These are phyloP conservation scores for Cephalotrichum gorgonifer DNA, from an alignment of 2,329 filamentous ascomycete species.

Conservation along the genomic window DNA sequence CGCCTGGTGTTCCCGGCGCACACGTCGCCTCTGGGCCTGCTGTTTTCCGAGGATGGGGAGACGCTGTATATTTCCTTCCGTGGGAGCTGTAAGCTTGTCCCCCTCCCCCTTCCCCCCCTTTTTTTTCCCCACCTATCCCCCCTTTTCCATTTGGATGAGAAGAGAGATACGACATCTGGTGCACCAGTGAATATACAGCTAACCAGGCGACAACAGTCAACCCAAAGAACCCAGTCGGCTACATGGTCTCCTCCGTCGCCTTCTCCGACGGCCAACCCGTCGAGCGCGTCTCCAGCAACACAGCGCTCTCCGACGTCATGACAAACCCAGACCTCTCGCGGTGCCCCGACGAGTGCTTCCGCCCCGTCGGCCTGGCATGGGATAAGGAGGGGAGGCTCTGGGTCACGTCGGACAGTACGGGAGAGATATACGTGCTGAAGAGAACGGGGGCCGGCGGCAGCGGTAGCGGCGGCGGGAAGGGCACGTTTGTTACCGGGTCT, in stretches of 20 bases:
- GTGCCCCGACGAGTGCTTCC: constrained; percentile 50
- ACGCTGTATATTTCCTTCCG: constrained; percentile 61
- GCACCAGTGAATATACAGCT: too few relatives aligned
- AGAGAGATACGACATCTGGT: constrained; percentile 3
- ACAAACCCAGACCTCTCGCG: constrained; percentile 38
- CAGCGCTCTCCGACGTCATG: constrained; percentile 41
- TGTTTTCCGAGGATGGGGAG: constrained; percentile 48
- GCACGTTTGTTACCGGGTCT: not conserved
- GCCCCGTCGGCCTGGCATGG: constrained; percentile 48
- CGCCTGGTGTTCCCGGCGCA: constrained; percentile 53
- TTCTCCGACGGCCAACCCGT: constrained; percentile 33
- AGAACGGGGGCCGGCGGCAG: constrained; percentile 6
- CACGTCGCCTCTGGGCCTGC: constrained; percentile 61
- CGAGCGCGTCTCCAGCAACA: constrained; percentile 27
- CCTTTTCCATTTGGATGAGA: not conserved
- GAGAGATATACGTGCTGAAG: constrained; percentile 52
- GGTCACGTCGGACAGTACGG: constrained; percentile 52
- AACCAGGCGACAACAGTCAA: constrained; percentile 22
- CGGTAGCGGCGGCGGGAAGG: too few relatives aligned
- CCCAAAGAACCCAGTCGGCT: constrained; percentile 31
- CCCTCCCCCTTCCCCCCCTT: constrained; percentile 6
- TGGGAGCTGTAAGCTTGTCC: constrained; percentile 54
- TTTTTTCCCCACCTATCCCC: not conserved
- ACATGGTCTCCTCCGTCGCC: constrained; percentile 28
- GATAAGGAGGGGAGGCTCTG: constrained; percentile 45